Base-by-base conservation (phyloP, 1,284 basidiomycete species). In the Moesziomyces globuligerus region DNA sequence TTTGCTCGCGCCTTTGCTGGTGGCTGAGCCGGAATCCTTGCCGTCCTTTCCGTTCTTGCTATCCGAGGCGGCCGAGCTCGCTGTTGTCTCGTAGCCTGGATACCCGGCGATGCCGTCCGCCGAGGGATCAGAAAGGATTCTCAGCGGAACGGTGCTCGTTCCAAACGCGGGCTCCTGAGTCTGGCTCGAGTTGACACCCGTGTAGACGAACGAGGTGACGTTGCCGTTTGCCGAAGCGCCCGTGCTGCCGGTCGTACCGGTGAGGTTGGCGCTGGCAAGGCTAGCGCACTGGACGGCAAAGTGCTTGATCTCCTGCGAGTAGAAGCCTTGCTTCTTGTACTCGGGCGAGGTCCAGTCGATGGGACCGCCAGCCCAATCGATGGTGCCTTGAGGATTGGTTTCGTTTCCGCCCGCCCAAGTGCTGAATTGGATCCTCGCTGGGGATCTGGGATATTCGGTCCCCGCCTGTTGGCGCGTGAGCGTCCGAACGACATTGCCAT, bases 121-220 rank as follows among this genome's bases (percentile, higher is more conserved):
- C 3, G 36, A 53, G 3, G 68, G 68, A 26, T 66, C 48, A 24
- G 49, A 48, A 15, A 71, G 61, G 7, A 48, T 48, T 29, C 45
- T 39, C 36, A 71, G 26, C 11, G 56, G 48, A 4, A 34, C 45
- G 2, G 46, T 72, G 48, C 57, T 66, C 8, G 58, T 50, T 2
- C 45, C 45, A n/a, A 78, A 75, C 6, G 37, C 61, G 1, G 78
- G 79, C 37, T 56, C 68, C 37, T 42, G 25, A 1, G 62, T 48
- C 11, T 44, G 43, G 17, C 49, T 43, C 25, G 34, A 51, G 37
- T 71, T 72, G 37, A 29, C 28, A 10, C 77, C 77, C 4, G 78
- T 79, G 55, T 81, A 81, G 21, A 72, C 66, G 48, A 61, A 81
- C n/a, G 74, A 72, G 8, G 76, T 78, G 21, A 59, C 39, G 23